phyloP scores from a whole-genome alignment of 192 early-diverging fungal genomes.

The Entomortierella parvispora region DNA sequence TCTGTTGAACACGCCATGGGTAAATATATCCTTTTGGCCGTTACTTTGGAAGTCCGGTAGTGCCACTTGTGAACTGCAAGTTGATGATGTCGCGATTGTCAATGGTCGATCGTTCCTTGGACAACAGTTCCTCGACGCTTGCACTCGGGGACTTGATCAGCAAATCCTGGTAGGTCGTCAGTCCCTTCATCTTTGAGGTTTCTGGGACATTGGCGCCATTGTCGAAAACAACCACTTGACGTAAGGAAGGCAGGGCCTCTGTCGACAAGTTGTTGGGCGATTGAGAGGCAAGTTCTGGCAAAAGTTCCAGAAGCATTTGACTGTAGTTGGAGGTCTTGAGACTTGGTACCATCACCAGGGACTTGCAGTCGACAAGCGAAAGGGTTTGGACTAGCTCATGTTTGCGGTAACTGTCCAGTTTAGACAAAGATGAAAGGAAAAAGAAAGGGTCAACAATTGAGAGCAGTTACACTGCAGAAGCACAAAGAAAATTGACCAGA shows the following conservation, averaged over 20 bases:
- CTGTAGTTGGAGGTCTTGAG: conserved; percentile 58
- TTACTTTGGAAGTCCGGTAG: conserved; percentile 60
- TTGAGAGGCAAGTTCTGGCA: conserved; percentile 38
- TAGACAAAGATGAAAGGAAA: not conserved
- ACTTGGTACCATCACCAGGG: conserved; percentile 47
- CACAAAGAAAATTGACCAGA: too few species aligned
- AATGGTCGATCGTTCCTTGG: conserved; percentile 14
- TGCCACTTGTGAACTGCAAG: conserved; percentile 64
- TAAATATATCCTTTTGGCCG: too few species aligned
- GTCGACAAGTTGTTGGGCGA: conserved; percentile 26
- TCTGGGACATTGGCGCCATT: conserved; percentile 25
- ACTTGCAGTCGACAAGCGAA: conserved; percentile 54
- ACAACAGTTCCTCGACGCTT: conserved; percentile 7
- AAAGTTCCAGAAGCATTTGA: conserved; percentile 52
- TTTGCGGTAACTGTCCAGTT: conserved; percentile 34
- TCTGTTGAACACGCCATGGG: too few species aligned
- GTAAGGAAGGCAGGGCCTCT: conserved; percentile 33
- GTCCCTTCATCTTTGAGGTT: conserved; percentile 28
- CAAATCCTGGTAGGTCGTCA: conserved; percentile 36
- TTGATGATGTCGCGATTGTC: conserved; percentile 55
- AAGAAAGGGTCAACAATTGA: not conserved
- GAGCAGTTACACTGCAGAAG: too few species aligned
- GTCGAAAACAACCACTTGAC: conserved; percentile 44
- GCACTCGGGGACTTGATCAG: conserved; percentile 5
- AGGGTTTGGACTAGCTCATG: conserved; percentile 58